Evolutionary conservation across 176 grass and related monocot genomes (phyloP).

Genomic region (Elaeis guineensis): DNA sequence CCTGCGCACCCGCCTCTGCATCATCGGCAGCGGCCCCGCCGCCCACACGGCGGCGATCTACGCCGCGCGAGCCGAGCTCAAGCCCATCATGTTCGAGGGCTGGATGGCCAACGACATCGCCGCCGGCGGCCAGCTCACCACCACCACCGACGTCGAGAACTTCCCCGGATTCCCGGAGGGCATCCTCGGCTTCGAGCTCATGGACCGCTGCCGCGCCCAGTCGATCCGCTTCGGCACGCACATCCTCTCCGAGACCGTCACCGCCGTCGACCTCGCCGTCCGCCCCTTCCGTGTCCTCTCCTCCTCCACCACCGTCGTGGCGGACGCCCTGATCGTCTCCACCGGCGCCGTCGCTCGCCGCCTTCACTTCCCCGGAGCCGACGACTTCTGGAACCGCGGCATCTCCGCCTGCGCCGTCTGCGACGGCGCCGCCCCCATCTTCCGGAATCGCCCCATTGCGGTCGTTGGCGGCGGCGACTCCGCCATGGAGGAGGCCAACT

Average conservation of each 20-base stretch:
- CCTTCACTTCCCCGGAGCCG: slow-evolving; percentile 63
- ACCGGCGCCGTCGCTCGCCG: slow-evolving; percentile 79
- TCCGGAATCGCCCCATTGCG: slow-evolving; percentile 72
- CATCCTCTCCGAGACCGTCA: slow-evolving; percentile 77
- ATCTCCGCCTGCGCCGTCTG: slow-evolving; percentile 96
- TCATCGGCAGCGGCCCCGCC: slow-evolving; percentile 88
- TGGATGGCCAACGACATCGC: slow-evolving; percentile 89
- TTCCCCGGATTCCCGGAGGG: slow-evolving; percentile 78
- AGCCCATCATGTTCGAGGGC: slow-evolving; percentile 83
- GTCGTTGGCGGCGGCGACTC: slow-evolving; percentile 90
- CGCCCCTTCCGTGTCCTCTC: slow-evolving; percentile 61
- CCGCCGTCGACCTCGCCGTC: slow-evolving; percentile 48
- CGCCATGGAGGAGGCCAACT: slow-evolving; percentile 99
- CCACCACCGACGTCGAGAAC: slow-evolving; percentile 97
- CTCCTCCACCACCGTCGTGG: slow-evolving; percentile 53
- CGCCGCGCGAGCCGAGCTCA: slow-evolving; percentile 75
- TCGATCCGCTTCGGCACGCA: slow-evolving; percentile 53
- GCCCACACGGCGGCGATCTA: slow-evolving; percentile 94
- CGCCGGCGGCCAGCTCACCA: slow-evolving; percentile 89
- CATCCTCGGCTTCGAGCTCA: slow-evolving; percentile 73
- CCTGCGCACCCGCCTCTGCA: slow-evolving; percentile 61
- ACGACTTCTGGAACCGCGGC: slow-evolving; percentile 83
- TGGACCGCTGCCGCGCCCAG: slow-evolving; percentile 67
- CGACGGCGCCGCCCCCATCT: slow-evolving; percentile 92
- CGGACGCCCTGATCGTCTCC: slow-evolving; percentile 72